Percentiles rank a stretch among this genome's conserved stretches.
phyloP scores from a whole-genome alignment of 2,329 filamentous ascomycete species.

The Scortechinia acanthostroma region DNA sequence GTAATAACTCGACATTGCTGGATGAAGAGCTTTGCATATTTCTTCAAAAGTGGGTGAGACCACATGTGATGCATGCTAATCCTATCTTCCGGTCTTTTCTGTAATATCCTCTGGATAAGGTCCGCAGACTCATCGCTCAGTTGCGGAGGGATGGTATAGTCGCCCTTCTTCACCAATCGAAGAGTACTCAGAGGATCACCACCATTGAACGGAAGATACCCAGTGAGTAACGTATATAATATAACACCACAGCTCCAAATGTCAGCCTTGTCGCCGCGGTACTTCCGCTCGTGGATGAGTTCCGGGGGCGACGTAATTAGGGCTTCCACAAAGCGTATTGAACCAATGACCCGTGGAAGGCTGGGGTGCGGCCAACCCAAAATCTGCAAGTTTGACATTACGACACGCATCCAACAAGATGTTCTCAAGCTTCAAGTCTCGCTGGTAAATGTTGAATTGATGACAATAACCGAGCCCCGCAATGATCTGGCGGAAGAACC shows the following conservation, averaged over 20 bases:
- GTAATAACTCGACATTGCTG: neutral
- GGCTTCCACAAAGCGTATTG: constrained; percentile 61
- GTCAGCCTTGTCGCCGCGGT: constrained; percentile 37
- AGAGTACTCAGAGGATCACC: constrained; percentile 34
- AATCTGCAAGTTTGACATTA: constrained; percentile 61
- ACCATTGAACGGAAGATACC: constrained; percentile 49
- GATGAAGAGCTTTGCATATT: neutral
- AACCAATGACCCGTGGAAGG: constrained; percentile 47
- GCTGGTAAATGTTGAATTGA: constrained; percentile 42
- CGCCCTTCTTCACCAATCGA: constrained; percentile 10
- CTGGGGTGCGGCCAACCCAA: constrained; percentile 64
- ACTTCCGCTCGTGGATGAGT: constrained; percentile 48
- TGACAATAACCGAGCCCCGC: constrained; percentile 61
- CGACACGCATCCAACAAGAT: constrained; percentile 41
- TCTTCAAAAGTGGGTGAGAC: constrained; percentile 48
- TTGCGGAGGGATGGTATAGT: constrained; percentile 24
- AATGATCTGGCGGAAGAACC: constrained; percentile 60
- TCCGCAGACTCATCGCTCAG: constrained; percentile 44
- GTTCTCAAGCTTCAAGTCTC: neutral
- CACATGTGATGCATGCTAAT: constrained; percentile 54
- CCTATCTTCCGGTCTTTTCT: constrained; percentile 46
- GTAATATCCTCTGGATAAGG: constrained; percentile 50
- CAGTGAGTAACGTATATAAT: constrained; percentile 56
- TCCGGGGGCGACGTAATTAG: constrained; percentile 67
- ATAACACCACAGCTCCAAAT: constrained; percentile 2